These are phyloP conservation scores for Crithidia mellificae DNA, from an alignment of 208 protist genomes.

Conservation along the genomic window DNA sequence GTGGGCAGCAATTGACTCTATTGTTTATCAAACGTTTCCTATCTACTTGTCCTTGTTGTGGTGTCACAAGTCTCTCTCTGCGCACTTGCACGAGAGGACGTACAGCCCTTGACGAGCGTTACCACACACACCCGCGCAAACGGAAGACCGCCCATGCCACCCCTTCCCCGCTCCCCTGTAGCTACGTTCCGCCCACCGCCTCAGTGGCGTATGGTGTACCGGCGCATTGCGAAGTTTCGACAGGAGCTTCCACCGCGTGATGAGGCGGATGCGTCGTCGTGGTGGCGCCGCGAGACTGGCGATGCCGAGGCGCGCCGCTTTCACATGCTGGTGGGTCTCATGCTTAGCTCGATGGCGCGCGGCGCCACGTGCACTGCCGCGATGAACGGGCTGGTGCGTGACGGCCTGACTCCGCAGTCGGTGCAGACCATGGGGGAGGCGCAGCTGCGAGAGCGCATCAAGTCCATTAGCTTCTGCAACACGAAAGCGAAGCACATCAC, in stretches of 20 bases:
- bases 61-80: too few species aligned
- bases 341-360: constrained; percentile 79
- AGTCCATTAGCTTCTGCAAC: constrained; percentile 91
- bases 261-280: background rate
- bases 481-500: constrained; percentile 92
- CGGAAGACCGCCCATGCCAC: background rate
- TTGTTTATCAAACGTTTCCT: too few species aligned
- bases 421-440: constrained; percentile 51
- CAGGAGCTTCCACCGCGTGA: background rate
- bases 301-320: constrained; percentile 71
- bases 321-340: constrained; percentile 90
- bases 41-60: too few species aligned
- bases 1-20: too few species aligned
- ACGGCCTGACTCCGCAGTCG: constrained; percentile 39
- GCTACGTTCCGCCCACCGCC: constrained; percentile 13
- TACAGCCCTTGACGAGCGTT: too few species aligned
- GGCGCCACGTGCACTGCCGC: constrained; percentile 89
- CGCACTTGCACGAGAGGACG: too few species aligned
- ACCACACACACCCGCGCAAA: too few species aligned
- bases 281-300: constrained; percentile 3
- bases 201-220: background rate
- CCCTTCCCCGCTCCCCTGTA: background rate
- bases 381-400: constrained; percentile 61
- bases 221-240: background rate
- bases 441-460: constrained; percentile 77